These are phyloP conservation scores for Musa balbisiana DNA, from an alignment of 202 grass and related monocot species.

Conservation along the genomic window DNA sequence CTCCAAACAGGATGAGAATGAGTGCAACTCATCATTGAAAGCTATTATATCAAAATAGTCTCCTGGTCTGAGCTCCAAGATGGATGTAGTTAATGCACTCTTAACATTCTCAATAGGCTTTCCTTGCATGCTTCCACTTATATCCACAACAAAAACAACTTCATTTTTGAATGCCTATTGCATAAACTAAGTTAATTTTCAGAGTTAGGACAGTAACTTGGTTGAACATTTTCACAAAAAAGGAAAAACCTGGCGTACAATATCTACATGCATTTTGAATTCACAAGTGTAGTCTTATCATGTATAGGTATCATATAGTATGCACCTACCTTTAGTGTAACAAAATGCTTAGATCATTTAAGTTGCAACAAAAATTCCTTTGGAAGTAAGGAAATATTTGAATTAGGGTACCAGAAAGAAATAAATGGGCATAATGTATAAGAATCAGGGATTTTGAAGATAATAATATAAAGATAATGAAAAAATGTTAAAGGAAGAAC, in stretches of 20 bases:
- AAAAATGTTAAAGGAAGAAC: too few relatives aligned
- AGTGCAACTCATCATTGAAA: conserved; percentile 67
- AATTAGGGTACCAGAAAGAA: not conserved
- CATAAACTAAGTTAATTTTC: conserved; percentile 1
- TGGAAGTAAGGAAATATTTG: not conserved
- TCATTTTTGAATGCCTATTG: conserved; percentile 73
- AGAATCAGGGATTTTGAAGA: too few relatives aligned
- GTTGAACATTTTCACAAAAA: not conserved
- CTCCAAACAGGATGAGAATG: conserved; percentile 83
- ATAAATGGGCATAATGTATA: not conserved
- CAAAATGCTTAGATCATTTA: not conserved
- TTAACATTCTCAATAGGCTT: conserved; percentile 86
- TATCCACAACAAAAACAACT: conserved; percentile 85
- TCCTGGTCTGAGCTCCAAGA: conserved; percentile 54
- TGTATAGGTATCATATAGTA: not conserved
- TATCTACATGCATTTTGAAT: not conserved
- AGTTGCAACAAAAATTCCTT: not conserved
- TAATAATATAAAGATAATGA: too few relatives aligned
- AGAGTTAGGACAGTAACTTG: not conserved
- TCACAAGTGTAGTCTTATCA: too few relatives aligned
- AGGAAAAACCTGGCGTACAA: not conserved
- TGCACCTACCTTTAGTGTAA: not conserved
- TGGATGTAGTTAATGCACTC: conserved; percentile 49
- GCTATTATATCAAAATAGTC: conserved; percentile 93
- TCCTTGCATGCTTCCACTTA: conserved; percentile 94